Base-by-base conservation (phyloP, 176 grass and related monocot species). In the Aegilops bicornis region DNA sequence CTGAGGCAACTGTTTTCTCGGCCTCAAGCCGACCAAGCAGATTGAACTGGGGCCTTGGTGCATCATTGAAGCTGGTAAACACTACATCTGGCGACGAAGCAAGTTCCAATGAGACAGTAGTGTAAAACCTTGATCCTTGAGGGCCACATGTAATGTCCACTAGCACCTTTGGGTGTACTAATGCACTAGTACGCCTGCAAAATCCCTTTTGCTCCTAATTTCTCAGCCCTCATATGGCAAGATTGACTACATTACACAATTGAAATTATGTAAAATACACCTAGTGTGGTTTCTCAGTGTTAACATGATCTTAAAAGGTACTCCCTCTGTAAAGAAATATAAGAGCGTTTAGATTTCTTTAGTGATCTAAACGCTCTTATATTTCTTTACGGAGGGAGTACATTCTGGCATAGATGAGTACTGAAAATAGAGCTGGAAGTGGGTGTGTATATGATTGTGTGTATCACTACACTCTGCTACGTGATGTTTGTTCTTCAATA, bases 351-450 rank as follows among this genome's bases (percentile, higher is more conserved):
- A n/a, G n/a, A n/a, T n/a, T n/a, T n/a, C n/a, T n/a, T n/a, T n/a
- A n/a, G n/a, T n/a, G n/a, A n/a, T n/a, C n/a, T n/a, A n/a, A n/a
- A n/a, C n/a, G n/a, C n/a, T n/a, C n/a, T n/a, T n/a, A n/a, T n/a
- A n/a, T n/a, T n/a, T n/a, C n/a, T n/a, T n/a, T n/a, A n/a, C n/a
- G n/a, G n/a, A n/a, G n/a, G n/a, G n/a, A n/a, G n/a, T n/a, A n/a
- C 22, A 79, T 62, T 42, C 58, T 64, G n/a, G 1, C 35, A 1
- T 65, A 25, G n/a, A n/a, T n/a, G n/a, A n/a, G 19, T 68, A 42
- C 76, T 61, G 50, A 52, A 76, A 59, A 78, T 78, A 59, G 29
- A 30, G 16, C 17, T 59, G 29, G 50, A 78, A 78, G 33, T 78
- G 30, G 50, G 7, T 76, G n/a, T 75, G 42, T 20, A 33, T 12